Evolutionary conservation across 768 basidiomycete species (phyloP).

Genomic region (Glaciozyma antarctica): DNA sequence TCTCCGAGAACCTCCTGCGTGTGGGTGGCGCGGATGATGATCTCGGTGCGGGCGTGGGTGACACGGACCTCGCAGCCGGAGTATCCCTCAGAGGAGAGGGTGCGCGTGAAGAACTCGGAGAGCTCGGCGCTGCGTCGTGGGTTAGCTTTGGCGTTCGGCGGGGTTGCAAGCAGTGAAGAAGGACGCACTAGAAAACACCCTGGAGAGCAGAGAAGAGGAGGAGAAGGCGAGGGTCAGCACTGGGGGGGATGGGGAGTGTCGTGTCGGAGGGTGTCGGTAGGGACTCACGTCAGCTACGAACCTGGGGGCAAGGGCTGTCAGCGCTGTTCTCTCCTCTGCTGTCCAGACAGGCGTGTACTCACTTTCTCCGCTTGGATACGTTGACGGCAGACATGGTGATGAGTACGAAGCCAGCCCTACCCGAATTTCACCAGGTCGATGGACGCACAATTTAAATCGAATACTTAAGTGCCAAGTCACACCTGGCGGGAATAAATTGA

Average conservation of each 20-base stretch:
- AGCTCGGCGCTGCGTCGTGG: slow-evolving; percentile 64
- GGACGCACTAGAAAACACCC: slow-evolving; percentile 33
- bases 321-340: background rate
- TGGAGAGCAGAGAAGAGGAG: background rate
- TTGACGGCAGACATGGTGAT: slow-evolving; percentile 23
- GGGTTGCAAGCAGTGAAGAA: too few species aligned
- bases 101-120: slow-evolving; percentile 96
- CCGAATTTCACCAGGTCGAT: too few species aligned
- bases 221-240: background rate
- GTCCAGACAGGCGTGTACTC: background rate
- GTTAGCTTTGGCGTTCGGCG: background rate
- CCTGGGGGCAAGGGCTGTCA: slow-evolving; percentile 1
- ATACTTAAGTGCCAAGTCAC: background rate
- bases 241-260: background rate
- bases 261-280: background rate
- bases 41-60: slow-evolving; percentile 98
- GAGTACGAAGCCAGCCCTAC: background rate
- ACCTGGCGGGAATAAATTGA: too few species aligned
- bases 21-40: slow-evolving; percentile 99
- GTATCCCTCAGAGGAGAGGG: slow-evolving; percentile 98
- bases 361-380: slow-evolving; percentile 37
- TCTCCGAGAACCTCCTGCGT: slow-evolving; percentile 90
- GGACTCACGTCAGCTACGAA: slow-evolving; percentile 32
- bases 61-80: slow-evolving; percentile 99
- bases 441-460: background rate